Percentiles rank a stretch among this genome's conserved stretches.
Evolutionary conservation across 768 basidiomycete species (phyloP).

Genomic region (Mrakia hoshinonis): DNA sequence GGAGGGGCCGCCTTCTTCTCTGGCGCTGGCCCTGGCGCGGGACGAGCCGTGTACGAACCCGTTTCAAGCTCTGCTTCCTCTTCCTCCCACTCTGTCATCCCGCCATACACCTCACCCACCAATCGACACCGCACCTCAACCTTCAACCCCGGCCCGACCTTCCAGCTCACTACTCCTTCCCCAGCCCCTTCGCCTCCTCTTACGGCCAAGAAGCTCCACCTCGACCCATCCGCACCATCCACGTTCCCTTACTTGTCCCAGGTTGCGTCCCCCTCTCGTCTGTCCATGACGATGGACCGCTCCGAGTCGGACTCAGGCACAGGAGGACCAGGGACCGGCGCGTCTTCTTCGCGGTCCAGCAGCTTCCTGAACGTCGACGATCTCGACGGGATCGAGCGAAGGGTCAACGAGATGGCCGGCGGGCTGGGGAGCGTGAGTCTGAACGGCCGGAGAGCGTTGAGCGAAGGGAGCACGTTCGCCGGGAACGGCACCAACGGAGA

Average conservation of each 20-base stretch:
- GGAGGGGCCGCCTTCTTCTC: background rate
- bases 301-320: background rate
- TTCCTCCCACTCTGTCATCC: background rate
- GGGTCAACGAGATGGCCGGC: background rate
- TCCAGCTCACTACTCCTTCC: constrained; percentile 15
- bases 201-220: background rate
- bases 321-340: too few species aligned
- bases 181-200: background rate
- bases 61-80: background rate
- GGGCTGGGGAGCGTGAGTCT: background rate
- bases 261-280: background rate
- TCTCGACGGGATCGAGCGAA: background rate
- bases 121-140: background rate
- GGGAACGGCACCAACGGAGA: background rate
- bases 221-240: background rate
- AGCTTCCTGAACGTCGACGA: background rate
- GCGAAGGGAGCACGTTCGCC: constrained; percentile 4
- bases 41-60: background rate
- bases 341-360: background rate
- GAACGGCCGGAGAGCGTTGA: constrained; percentile 12
- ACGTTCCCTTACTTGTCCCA: background rate
- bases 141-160: background rate
- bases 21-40: background rate
- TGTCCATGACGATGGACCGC: background rate
- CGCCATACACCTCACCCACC: background rate